Percentiles rank a stretch among this genome's conserved stretches.
These are phyloP conservation scores for Tulasnella sp. DNA, from an alignment of 768 basidiomycete genomes.

Conservation along the genomic window DNA sequence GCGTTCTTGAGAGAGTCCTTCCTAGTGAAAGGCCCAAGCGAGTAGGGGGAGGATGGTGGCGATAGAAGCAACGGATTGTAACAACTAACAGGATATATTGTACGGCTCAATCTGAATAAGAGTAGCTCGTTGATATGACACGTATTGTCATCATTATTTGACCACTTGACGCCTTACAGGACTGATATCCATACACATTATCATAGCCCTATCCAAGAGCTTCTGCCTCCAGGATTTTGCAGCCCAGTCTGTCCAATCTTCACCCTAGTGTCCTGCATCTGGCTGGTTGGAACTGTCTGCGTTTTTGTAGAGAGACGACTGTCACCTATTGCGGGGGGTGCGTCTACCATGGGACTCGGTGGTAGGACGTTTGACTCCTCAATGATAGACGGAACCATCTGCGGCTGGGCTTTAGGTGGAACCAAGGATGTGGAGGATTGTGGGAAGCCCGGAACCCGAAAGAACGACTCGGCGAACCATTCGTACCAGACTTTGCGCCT, in stretches of 20 bases:
- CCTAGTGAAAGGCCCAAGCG: too few relatives aligned
- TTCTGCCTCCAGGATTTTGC: constrained; percentile 82
- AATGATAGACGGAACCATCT: neutral
- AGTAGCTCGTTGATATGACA: too few relatives aligned
- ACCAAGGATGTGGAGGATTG: neutral
- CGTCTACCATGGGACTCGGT: constrained; percentile 66
- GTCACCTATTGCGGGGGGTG: constrained; percentile 21
- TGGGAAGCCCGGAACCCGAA: constrained; percentile 25
- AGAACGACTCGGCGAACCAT: constrained; percentile 92
- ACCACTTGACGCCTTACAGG: too few relatives aligned
- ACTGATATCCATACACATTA: neutral
- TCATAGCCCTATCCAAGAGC: constrained; percentile 88
- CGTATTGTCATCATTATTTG: too few relatives aligned
- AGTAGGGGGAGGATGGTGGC: too few relatives aligned
- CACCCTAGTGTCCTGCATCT: constrained; percentile 27
- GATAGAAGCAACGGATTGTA: too few relatives aligned
- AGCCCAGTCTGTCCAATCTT: constrained; percentile 92
- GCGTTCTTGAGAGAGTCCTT: too few relatives aligned
- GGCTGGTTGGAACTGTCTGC: constrained; percentile 18
- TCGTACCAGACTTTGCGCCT: constrained; percentile 94
- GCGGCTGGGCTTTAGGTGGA: neutral
- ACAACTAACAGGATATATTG: too few relatives aligned
- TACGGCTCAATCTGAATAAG: too few relatives aligned
- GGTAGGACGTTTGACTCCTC: constrained; percentile 5
- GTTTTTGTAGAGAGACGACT: constrained; percentile 17